phyloP scores from a whole-genome alignment of 345 rosid species.

The Murraya koenigii region DNA sequence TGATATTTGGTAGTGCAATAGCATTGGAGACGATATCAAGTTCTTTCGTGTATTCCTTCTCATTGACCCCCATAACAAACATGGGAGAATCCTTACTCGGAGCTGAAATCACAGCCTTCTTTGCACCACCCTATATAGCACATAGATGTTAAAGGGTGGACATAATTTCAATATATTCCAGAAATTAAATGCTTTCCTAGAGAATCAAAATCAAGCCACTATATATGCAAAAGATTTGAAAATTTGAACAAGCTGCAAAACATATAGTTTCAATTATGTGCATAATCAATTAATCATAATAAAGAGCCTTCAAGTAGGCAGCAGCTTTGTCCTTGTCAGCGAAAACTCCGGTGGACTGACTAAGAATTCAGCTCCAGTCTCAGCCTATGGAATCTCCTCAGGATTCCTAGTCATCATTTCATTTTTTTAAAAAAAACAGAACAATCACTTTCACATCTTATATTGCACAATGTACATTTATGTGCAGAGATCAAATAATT shows the following conservation, averaged over 20 bases:
- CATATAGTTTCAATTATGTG: neutral
- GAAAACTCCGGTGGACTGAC: slow-evolving; percentile 82
- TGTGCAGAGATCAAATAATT: neutral
- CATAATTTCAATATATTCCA: neutral
- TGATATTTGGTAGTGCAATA: slow-evolving; percentile 89
- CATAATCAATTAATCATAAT: neutral
- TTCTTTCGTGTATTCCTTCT: slow-evolving; percentile 70
- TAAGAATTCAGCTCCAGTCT: slow-evolving; percentile 72
- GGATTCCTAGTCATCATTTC: slow-evolving; percentile 54
- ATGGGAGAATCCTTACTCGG: slow-evolving; percentile 93
- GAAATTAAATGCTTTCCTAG: neutral
- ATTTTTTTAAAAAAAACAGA: neutral
- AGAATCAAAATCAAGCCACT: neutral
- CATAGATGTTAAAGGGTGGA: neutral
- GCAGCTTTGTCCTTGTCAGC: slow-evolving; percentile 89
- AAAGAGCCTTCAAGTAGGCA: slow-evolving; percentile 71
- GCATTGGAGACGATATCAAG: slow-evolving; percentile 76
- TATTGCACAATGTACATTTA: no score
- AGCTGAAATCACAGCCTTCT: slow-evolving; percentile 88
- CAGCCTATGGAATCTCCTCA: slow-evolving; percentile 87
- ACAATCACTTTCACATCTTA: neutral
- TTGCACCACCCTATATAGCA: slow-evolving; percentile 71
- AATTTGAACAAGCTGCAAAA: neutral
- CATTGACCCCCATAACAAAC: slow-evolving; percentile 89
- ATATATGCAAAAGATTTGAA: no score